Evolutionary conservation across 129 eudicot species (phyloP).

Genomic region (Oenanthe sinensis): DNA sequence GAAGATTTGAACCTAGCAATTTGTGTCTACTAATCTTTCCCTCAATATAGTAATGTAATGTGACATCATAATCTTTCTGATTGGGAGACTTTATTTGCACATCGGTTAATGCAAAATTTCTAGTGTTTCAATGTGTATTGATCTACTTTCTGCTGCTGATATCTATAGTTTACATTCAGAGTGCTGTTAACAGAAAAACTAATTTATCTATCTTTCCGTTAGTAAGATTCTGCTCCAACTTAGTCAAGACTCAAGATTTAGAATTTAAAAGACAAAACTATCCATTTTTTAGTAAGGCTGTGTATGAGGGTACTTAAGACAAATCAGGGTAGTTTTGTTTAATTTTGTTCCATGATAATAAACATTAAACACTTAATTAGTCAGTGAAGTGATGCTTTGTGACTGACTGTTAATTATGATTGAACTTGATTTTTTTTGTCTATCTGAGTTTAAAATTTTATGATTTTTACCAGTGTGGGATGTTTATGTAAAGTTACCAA

Average conservation of each 20-base stretch:
- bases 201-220: too few species aligned
- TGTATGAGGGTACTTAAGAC: not conserved
- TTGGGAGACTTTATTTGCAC: not conserved
- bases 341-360: too few species aligned
- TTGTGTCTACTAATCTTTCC: not conserved
- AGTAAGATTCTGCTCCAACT: not conserved
- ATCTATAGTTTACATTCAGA: not conserved
- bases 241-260: not conserved
- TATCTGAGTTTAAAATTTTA: too few species aligned
- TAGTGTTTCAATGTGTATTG: not conserved
- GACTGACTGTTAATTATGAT: not conserved
- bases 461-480: not conserved
- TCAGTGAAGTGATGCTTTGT: not conserved
- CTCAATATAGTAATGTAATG: not conserved
- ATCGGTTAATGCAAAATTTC: not conserved
- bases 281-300: not conserved
- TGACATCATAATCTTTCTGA: not conserved
- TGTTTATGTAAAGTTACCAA: not conserved
- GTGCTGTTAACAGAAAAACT: not conserved
- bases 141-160: not conserved
- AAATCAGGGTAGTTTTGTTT: not conserved
- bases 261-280: not conserved
- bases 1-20: not conserved
- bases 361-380: not conserved
- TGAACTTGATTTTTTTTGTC: not conserved